phyloP scores from a whole-genome alignment of 140 eudicot genomes.

The Flaveria floridana region DNA sequence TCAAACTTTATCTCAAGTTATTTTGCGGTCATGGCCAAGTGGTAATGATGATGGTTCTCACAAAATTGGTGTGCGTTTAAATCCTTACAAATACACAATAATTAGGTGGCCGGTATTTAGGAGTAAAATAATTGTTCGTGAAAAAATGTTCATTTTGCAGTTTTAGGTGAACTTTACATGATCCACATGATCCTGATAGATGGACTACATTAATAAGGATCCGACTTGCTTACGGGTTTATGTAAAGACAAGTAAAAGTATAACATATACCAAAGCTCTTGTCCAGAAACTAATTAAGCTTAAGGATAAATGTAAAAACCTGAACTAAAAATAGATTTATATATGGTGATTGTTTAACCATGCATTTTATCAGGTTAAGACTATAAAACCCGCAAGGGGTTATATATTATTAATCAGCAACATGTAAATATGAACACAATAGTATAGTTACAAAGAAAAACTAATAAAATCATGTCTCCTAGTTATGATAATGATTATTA shows the following conservation, averaged over 20 bases:
- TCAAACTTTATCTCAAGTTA: not conserved
- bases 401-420: not conserved
- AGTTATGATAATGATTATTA: not conserved
- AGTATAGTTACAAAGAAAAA: too few species aligned
- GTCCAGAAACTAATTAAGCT: slow-evolving; percentile 7
- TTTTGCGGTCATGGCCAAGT: not conserved
- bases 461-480: not conserved
- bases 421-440: not conserved
- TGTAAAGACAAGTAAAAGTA: not conserved
- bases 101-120: too few species aligned
- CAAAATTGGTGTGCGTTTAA: too few species aligned
- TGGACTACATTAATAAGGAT: not conserved
- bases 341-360: not conserved
- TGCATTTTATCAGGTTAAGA: not conserved
- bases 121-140: too few species aligned
- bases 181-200: too few species aligned
- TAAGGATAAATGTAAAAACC: not conserved
- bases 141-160: not conserved
- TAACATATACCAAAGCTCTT: not conserved
- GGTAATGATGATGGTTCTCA: too few species aligned
- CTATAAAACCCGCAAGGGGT: not conserved
- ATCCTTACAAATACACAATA: too few species aligned
- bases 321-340: not conserved
- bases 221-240: slow-evolving; percentile 2
- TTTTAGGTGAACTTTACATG: not conserved